Conservation (phyloP, 805 yeast genomes). For the Candida xyloterini region DNA sequence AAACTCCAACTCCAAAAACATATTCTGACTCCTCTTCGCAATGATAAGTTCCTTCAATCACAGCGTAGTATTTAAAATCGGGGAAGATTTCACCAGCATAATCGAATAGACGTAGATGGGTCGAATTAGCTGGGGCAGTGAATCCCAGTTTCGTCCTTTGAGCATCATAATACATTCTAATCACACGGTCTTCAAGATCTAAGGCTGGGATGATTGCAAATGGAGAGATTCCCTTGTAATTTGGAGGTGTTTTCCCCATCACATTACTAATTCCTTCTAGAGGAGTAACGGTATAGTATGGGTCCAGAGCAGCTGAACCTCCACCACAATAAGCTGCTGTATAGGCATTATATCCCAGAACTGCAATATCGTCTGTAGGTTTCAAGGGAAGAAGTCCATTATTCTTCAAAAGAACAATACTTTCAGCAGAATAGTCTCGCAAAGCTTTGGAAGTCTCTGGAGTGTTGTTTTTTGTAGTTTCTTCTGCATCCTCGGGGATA, state of each 20-base stretch:
- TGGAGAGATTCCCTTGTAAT: conserved; percentile 33
- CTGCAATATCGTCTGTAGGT: conserved; percentile 41
- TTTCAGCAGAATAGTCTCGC: conserved; percentile 47
- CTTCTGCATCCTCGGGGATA: conserved; percentile 41
- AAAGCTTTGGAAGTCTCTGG: conserved; percentile 44
- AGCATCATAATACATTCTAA: conserved; percentile 10
- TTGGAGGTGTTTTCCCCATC: conserved; percentile 29
- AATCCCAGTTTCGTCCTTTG: not conserved
- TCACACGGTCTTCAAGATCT: not conserved
- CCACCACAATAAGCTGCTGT: conserved; percentile 54
- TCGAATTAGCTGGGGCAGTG: not conserved
- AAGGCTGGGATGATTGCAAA: conserved; percentile 16
- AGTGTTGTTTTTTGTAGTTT: conserved; percentile 40
- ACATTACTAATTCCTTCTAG: conserved; percentile 19
- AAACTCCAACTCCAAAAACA: conserved; percentile 47
- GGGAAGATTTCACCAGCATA: conserved; percentile 16
- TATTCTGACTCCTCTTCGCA: conserved; percentile 49
- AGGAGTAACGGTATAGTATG: conserved; percentile 21
- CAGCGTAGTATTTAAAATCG: conserved; percentile 38
- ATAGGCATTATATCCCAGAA: conserved; percentile 63
- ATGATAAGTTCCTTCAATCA: conserved; percentile 40
- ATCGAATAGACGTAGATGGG: not conserved
- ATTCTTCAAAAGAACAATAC: conserved; percentile 57
- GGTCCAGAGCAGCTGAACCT: conserved; percentile 50
- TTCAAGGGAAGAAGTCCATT: conserved; percentile 48